These are phyloP conservation scores for Pleurotus platypus DNA, from an alignment of 768 basidiomycete genomes.

Conservation along the genomic window DNA sequence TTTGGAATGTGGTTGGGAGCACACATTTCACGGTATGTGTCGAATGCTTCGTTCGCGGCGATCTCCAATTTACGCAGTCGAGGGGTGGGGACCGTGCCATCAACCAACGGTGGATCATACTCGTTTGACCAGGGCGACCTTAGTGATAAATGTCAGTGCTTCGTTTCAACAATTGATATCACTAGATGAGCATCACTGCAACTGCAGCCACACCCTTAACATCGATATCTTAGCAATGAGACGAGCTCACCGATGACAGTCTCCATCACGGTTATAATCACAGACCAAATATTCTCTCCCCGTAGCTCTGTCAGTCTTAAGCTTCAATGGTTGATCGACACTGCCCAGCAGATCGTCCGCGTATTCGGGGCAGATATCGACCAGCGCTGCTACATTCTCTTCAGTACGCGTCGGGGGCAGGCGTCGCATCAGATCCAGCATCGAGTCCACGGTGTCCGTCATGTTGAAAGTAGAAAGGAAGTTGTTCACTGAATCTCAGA, in stretches of 20 bases:
- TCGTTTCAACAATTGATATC: not conserved
- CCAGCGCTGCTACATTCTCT: slow-evolving; percentile 80
- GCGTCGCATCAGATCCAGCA: slow-evolving; percentile 94
- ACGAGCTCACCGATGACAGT: slow-evolving; percentile 73
- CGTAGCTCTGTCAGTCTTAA: slow-evolving; percentile 73
- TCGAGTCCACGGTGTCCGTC: slow-evolving; percentile 82
- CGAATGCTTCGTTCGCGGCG: slow-evolving; percentile 93
- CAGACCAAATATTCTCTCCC: slow-evolving; percentile 91
- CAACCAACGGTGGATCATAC: slow-evolving; percentile 86
- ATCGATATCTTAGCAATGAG: not conserved
- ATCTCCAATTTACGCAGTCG: slow-evolving; percentile 91
- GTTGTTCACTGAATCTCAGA: not conserved
- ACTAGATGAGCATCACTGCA: not conserved
- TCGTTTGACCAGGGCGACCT: slow-evolving; percentile 99
- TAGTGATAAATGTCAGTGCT: not conserved
- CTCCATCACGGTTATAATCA: slow-evolving; percentile 91
- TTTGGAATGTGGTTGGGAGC: not conserved
- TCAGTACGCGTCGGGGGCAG: slow-evolving; percentile 90
- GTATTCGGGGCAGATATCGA: slow-evolving; percentile 84
- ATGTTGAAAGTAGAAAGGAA: slow-evolving; percentile 28
- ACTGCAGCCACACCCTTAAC: too few species aligned
- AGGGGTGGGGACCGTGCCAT: slow-evolving; percentile 81
- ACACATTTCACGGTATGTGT: slow-evolving; percentile 95
- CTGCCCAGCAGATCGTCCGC: slow-evolving; percentile 93
- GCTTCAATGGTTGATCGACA: slow-evolving; percentile 90